A percentile compares a stretch with the other conserved stretches of the same genome.
Conservation (phyloP, 2,329 filamentous ascomycete genomes). For the Colletotrichum sp. region DNA sequence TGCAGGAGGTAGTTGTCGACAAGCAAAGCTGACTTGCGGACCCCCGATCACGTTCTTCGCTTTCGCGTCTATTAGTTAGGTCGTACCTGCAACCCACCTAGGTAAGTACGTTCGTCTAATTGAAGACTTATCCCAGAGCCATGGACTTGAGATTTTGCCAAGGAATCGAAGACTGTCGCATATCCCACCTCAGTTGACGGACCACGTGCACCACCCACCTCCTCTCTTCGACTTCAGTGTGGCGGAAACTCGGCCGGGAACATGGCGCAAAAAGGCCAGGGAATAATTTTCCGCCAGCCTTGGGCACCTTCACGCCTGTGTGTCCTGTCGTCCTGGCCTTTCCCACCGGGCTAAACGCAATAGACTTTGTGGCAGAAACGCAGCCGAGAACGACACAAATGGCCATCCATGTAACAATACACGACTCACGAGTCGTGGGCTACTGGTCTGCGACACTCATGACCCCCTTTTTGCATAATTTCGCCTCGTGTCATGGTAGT, state of each 20-base stretch:
- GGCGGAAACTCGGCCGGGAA: not conserved
- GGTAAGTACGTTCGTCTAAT: not conserved
- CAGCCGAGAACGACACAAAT: not conserved
- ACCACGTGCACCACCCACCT: not conserved
- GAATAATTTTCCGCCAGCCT: not conserved
- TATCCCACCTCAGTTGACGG: not conserved
- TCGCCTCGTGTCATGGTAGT: not conserved
- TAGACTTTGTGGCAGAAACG: constrained; percentile 1
- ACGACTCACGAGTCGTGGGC: not conserved
- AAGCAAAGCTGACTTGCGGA: not conserved
- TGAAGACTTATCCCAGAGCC: not conserved
- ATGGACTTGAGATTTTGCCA: not conserved
- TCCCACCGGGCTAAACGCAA: not conserved
- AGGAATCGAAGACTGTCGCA: not conserved
- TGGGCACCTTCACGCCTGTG: not conserved
- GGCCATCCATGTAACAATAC: not conserved
- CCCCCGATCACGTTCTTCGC: not conserved
- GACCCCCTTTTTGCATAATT: not conserved
- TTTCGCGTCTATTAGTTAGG: not conserved
- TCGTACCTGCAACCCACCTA: not conserved
- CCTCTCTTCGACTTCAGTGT: not conserved
- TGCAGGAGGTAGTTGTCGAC: not conserved
- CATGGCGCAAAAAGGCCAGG: not conserved
- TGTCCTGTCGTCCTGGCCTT: not conserved
- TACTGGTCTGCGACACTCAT: not conserved